phyloP scores from a whole-genome alignment of 2,329 filamentous ascomycete genomes.

The Pseudogymnoascus sp. region DNA sequence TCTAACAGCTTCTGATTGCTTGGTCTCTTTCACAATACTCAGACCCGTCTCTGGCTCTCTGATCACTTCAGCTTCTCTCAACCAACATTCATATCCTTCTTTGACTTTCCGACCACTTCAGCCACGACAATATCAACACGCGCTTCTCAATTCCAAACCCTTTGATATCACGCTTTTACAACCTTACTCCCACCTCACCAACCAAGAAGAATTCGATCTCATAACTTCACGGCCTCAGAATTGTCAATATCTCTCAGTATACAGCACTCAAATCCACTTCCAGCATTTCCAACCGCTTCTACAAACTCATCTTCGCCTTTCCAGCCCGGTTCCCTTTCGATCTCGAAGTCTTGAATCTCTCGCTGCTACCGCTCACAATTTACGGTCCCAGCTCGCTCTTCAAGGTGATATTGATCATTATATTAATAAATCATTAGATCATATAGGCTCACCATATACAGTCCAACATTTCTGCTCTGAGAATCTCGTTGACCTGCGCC shows the following conservation, averaged over 20 bases:
- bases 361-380: neutral
- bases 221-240: neutral
- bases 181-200: neutral
- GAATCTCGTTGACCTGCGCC: no score
- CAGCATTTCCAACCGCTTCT: neutral
- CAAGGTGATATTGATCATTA: neutral
- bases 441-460: neutral
- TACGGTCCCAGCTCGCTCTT: neutral
- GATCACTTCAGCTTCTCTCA: neutral
- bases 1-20: neutral
- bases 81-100: neutral
- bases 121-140: neutral
- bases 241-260: neutral
- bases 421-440: no score
- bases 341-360: neutral
- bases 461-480: neutral
- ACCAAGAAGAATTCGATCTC: neutral
- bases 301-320: neutral
- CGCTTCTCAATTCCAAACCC: neutral
- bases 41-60: neutral
- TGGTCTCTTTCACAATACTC: neutral
- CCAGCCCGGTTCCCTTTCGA: neutral
- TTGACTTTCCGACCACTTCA: neutral
- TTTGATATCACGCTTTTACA: neutral
- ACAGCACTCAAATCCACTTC: neutral